Percentiles rank a stretch among this genome's conserved stretches.
These are phyloP conservation scores for Penicillium frequentans DNA, from an alignment of 2,329 filamentous ascomycete genomes.

Conservation along the genomic window DNA sequence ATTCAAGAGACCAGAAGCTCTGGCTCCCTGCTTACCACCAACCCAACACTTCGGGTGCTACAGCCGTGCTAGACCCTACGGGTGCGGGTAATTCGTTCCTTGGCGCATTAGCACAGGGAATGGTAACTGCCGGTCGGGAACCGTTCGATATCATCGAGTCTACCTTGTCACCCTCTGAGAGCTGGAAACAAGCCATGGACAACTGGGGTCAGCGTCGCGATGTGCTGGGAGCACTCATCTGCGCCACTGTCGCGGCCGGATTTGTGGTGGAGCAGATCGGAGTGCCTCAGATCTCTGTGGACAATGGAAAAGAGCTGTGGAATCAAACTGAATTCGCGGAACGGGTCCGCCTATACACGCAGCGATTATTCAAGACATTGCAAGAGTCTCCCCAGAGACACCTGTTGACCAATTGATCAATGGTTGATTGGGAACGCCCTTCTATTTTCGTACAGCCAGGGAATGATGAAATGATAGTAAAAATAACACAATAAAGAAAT, in stretches of 20 bases:
- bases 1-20: constrained; percentile 40
- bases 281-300: constrained; percentile 56
- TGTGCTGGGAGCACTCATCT: constrained; percentile 68
- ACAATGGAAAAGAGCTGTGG: constrained; percentile 42
- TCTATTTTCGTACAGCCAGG: constrained; percentile 41
- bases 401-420: constrained; percentile 37
- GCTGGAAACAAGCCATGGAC: constrained; percentile 46
- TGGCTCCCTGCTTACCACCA: constrained; percentile 80
- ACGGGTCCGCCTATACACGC: constrained; percentile 46
- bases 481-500: constrained; percentile 25
- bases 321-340: constrained; percentile 47
- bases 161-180: constrained; percentile 51
- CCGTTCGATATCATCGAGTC: constrained; percentile 32
- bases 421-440: constrained; percentile 33
- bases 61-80: constrained; percentile 79
- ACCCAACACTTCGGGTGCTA: constrained; percentile 30
- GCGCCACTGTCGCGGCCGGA: constrained; percentile 80
- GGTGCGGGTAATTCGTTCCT: constrained; percentile 93
- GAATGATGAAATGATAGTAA: constrained; percentile 33
- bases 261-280: constrained; percentile 96
- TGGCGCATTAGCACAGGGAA: constrained; percentile 58
- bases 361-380: constrained; percentile 41
- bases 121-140: constrained; percentile 46
- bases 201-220: constrained; percentile 49
- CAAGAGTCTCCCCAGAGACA: constrained; percentile 40